Conservation (phyloP, 2,329 filamentous ascomycete genomes). For the Incumbomyces delicatus region DNA sequence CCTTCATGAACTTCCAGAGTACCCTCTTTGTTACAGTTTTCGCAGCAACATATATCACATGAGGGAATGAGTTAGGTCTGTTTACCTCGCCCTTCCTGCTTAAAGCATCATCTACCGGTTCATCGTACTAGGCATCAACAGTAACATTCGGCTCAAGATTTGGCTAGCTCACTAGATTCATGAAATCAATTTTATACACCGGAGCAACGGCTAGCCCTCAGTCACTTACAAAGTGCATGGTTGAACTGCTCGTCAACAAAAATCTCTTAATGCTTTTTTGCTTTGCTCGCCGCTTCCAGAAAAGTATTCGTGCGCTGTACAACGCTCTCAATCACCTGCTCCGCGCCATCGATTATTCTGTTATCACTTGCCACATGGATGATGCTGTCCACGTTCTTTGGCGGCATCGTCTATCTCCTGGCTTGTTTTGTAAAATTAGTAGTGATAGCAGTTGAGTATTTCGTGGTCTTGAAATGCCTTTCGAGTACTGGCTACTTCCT, state of each 20-base stretch:
- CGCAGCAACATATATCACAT: conserved; percentile 29
- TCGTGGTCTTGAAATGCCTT: conserved; percentile 21
- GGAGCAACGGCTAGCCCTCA: too few species aligned
- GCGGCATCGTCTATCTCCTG: conserved; percentile 23
- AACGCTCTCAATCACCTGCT: conserved; percentile 28
- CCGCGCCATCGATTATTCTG: conserved; percentile 26
- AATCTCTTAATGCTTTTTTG: conserved; percentile 23
- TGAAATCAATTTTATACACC: too few species aligned
- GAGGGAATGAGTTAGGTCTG: conserved; percentile 12
- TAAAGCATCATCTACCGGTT: conserved; percentile 25
- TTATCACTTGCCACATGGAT: conserved; percentile 25
- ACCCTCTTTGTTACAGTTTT: conserved; percentile 31
- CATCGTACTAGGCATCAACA: conserved; percentile 29
- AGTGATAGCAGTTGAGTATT: conserved; percentile 28
- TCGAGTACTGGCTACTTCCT: conserved; percentile 23
- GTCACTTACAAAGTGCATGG: not conserved
- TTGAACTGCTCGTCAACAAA: conserved; percentile 3
- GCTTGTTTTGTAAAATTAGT: conserved; percentile 25
- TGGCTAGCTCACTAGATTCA: not conserved
- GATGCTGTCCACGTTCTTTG: conserved; percentile 27
- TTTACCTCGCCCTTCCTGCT: conserved; percentile 25
- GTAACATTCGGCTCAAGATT: conserved; percentile 32
- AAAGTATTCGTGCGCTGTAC: not conserved
- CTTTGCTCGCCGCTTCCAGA: conserved; percentile 7
- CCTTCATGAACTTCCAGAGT: conserved; percentile 30